Evolutionary conservation across 345 rosid genomes (phyloP).

Genomic region (Moricandia moricandioides): DNA sequence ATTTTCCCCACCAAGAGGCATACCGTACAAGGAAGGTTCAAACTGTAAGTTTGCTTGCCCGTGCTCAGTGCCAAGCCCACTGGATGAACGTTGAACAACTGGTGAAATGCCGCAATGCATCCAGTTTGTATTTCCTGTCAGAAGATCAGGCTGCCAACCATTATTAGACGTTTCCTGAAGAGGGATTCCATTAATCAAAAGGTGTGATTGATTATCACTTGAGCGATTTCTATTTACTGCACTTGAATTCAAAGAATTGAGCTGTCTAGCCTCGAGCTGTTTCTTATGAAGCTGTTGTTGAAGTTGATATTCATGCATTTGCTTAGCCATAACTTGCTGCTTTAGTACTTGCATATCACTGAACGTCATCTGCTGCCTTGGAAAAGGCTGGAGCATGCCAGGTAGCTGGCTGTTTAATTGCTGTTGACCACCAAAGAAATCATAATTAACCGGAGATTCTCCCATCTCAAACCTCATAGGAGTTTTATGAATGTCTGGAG

Average conservation of each 20-base stretch:
- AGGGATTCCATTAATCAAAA: constrained; percentile 60
- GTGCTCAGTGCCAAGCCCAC: constrained; percentile 60
- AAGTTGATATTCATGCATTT: constrained; percentile 76
- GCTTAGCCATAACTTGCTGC: constrained; percentile 67
- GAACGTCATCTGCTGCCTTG: constrained; percentile 69
- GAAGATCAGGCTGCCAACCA: constrained; percentile 57
- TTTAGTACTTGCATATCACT: constrained; percentile 76
- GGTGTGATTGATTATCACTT: constrained; percentile 40
- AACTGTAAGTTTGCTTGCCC: constrained; percentile 51
- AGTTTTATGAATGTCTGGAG: constrained; percentile 46
- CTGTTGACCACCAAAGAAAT: constrained; percentile 67
- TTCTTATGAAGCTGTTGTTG: constrained; percentile 62
- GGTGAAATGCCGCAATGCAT: constrained; percentile 46
- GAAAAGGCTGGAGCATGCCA: constrained; percentile 58
- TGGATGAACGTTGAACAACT: constrained; percentile 54
- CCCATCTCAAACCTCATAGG: constrained; percentile 52
- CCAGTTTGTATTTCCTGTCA: constrained; percentile 57
- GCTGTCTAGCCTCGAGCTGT: constrained; percentile 54
- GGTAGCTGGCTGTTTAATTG: constrained; percentile 59
- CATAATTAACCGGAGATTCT: constrained; percentile 67
- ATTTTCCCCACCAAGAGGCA: constrained; percentile 51
- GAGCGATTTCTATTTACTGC: constrained; percentile 47
- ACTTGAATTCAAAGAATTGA: constrained; percentile 48
- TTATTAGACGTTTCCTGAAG: constrained; percentile 54
- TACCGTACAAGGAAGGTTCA: constrained; percentile 70